Evolutionary conservation across 768 basidiomycete genomes (phyloP), one percentile per base, ranked within the genome.

Genomic region (Pulveroboletus sp.): DNA sequence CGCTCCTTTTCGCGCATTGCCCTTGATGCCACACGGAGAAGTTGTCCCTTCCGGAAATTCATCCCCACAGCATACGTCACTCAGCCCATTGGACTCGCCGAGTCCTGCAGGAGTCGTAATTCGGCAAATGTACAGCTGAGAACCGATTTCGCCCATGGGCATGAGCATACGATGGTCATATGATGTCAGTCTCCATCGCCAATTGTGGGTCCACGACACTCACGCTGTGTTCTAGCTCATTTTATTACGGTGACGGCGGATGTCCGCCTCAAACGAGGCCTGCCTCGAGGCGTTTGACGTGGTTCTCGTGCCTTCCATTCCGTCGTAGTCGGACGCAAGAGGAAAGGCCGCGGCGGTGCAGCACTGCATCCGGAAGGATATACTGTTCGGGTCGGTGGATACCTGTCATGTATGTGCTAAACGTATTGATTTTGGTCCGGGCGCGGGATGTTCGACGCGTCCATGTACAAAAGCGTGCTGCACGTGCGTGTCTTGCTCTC

Each of bases 261-360:
- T 43, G 40, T 34, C 46, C 39, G 36, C 41, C 33, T 35, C 34
- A 63, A 59, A 58, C 43, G 60, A 67, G 65, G 63, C 50, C 21
- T 17, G 53, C 65, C 64, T 67, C 50, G 51, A 67, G 60, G 64
- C 50, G 14, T 37, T 47, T 58, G 60, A 58, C 58, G 39, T 62
- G 14, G 42, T 51, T 59, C 48, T n/a, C 52, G 51, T 43, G 41
- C 47, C 50, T 53, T 58, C 51, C 58, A 57, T 56, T 60, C 23
- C 29, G 35, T 45, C 36, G 25, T 35, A 20, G 14, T 39, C 33
- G 20, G 19, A 17, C 33, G 19, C 43, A 38, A 33, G 33, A 32
- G 42, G 39, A 39, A 43, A 35, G 31, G 17, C 25, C 39, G 21
- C 37, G 34, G 44, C 48, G n/a, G 40, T 51, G 45, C 31, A 20